Evolutionary conservation across 768 basidiomycete genomes (phyloP), one percentile per base, ranked within the genome.

Genomic region (Favolaschia claudopus): DNA sequence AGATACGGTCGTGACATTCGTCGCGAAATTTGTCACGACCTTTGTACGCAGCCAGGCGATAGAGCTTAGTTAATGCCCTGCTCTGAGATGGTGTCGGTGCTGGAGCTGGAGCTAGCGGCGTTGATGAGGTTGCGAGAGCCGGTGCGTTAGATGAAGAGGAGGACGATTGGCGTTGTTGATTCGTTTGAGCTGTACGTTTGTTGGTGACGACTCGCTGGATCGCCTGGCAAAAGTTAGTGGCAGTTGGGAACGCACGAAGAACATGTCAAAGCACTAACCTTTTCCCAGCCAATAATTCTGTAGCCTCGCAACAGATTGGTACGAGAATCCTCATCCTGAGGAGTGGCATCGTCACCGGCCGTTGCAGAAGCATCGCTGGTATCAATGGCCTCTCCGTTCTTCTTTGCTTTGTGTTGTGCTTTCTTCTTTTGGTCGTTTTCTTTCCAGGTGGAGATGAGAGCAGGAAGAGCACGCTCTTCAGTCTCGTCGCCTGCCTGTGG

Each of bases 191-290:
- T 4, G 34, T 7, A 8, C 50, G 45, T 44, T 48, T 60, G 44
- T 60, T 60, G 20, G 51, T 60, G 45, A 60, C 54, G 19, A 60
- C 51, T 22, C 48, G 46, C 20, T 60, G 58, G 13, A 60, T 54
- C 9, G 51, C 45, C 58, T 60, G 42, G 31, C 25, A 44, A 25
- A 22, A 31, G 7, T 8, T 25, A 13, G 17, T 36, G n/a, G 24
- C 39, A 20, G 9, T 42, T 10, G 8, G 17, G 17, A 20, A 31
- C 7, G 19, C 10, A 20, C 7, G 29, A 7, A 46, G 9, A 45
- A 28, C 27, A 58, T 32, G 6, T 17, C 28, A 44, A 42, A 47
- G 20, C 15, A 52, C 20, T 48, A 7, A 44, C 56, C 19, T 33
- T 6, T 27, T 48, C 47, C 57, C 57, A 51, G n/a, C 49, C 57